phyloP scores from a whole-genome alignment of 1,284 basidiomycete genomes.

The Exobasidium cylindrosporum region DNA sequence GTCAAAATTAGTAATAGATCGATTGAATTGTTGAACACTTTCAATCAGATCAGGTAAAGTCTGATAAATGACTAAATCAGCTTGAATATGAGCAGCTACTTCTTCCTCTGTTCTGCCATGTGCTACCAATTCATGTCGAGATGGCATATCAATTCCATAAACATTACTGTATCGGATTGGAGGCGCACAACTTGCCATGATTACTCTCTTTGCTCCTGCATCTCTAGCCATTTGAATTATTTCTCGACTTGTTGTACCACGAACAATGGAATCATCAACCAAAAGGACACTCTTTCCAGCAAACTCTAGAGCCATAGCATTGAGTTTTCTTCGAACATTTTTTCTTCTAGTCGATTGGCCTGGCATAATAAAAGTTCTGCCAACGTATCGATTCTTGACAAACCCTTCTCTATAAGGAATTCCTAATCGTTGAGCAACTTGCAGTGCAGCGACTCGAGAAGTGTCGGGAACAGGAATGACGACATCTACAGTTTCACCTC shows the following conservation, averaged over 20 bases:
- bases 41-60: conserved; percentile 83
- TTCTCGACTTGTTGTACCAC: conserved; percentile 97
- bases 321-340: conserved; percentile 92
- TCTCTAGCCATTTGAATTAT: conserved; percentile 99
- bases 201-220: conserved; percentile 94
- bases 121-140: conserved; percentile 87
- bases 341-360: conserved; percentile 79
- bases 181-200: conserved; percentile 94
- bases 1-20: conserved; percentile 76
- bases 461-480: conserved; percentile 99
- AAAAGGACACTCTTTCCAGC: conserved; percentile 85
- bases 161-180: conserved; percentile 94
- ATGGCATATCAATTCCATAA: conserved; percentile 99
- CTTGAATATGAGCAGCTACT: conserved; percentile 82
- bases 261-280: conserved; percentile 97
- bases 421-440: conserved; percentile 83
- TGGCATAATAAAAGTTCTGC: conserved; percentile 99
- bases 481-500: conserved; percentile 61
- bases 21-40: conserved; percentile 85
- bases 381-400: conserved; percentile 98
- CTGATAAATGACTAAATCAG: conserved; percentile 96
- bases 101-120: conserved; percentile 72
- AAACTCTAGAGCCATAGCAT: conserved; percentile 99
- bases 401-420: conserved; percentile 98
- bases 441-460: conserved; percentile 88